These are phyloP conservation scores for Alternaria panax DNA, from an alignment of 2,329 filamentous ascomycete species.

Conservation along the genomic window DNA sequence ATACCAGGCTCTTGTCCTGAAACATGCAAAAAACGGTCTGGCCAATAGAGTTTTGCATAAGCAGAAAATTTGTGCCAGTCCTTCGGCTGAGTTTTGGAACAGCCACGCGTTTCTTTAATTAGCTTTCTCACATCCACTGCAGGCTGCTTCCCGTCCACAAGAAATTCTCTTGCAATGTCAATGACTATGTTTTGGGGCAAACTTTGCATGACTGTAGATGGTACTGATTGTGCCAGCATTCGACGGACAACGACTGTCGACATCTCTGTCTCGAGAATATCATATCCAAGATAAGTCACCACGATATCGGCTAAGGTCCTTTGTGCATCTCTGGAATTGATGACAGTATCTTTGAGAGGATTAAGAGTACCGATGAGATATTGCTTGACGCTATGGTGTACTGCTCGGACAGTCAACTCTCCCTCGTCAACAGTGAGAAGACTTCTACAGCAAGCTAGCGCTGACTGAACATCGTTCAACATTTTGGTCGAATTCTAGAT, in stretches of 20 bases:
- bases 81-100: background rate
- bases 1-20: slow-evolving; percentile 15
- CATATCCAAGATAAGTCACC: slow-evolving; percentile 33
- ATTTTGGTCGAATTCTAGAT: slow-evolving; percentile 20
- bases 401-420: slow-evolving; percentile 27
- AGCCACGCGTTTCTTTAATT: slow-evolving; percentile 11
- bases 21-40: slow-evolving; percentile 12
- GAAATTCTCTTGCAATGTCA: slow-evolving; percentile 22
- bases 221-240: slow-evolving; percentile 11
- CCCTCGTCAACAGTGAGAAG: slow-evolving; percentile 35
- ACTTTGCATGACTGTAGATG: slow-evolving; percentile 14
- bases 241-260: slow-evolving; percentile 7
- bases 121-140: slow-evolving; percentile 21
- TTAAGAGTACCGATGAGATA: slow-evolving; percentile 19
- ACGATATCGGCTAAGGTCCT: slow-evolving; percentile 24
- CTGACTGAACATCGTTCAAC: slow-evolving; percentile 25
- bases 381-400: slow-evolving; percentile 32
- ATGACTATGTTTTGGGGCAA: too few species aligned
- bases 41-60: slow-evolving; percentile 27
- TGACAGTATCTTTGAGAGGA: background rate
- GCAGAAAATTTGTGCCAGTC: slow-evolving; percentile 14
- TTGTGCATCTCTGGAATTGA: slow-evolving; percentile 12
- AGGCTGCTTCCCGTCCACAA: slow-evolving; percentile 16
- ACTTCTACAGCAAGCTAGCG: slow-evolving; percentile 33
- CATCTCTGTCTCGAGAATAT: slow-evolving; percentile 27